Base-by-base conservation (phyloP, 1,284 basidiomycete genomes). In the Ustilago crameri region DNA sequence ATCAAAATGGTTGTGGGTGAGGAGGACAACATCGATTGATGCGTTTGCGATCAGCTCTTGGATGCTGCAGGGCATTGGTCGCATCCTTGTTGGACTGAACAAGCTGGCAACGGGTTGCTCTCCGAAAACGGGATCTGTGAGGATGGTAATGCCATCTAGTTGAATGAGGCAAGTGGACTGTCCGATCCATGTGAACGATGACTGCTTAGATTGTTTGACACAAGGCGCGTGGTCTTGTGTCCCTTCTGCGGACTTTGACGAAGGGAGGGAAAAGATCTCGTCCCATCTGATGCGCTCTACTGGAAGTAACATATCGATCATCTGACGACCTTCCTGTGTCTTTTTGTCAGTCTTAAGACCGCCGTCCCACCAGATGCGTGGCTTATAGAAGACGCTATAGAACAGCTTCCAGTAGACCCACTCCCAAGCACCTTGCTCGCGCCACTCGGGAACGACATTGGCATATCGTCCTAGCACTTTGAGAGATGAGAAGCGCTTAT, bases 91-190 rank as follows among this genome's bases (percentile, higher is more conserved):
- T 5, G 85, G 85, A 3, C 84, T 85, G 17, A 85, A 63, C 15
- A 83, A 53, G 14, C 82, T 84, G 3, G 80, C 79, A 9, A 86
- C 71, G 0, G 85, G 85, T 30, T 84, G 82, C 47, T 85, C 80
- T 37, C 84, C 84, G 24, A 86, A 84, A 10, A 86, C 85, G 1
- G 86, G 86, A 63, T 87, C 86, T 37, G 86, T 87, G 18, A 87
- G 76, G 45, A 87, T 85, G 17, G 83, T 83, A 12, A 86, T 78
- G 17, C 85, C 85, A 46, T 85, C 83, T 38, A 86, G 75, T 32
- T 86, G 86, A 15, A 86, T 83, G 44, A 85, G 84, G 20, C 84
- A 78, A 12, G 76, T 80, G 20, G 61, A 67, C 30, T 78, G 76
- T 15, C 76, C 76, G 26, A 80, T 73, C 76, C 76, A 79, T 14